A percentile compares a stretch with the other conserved stretches of the same genome.
These are phyloP conservation scores for Bremia lactucae DNA, from an alignment of 352 stramenopile genomes.

Conservation along the genomic window DNA sequence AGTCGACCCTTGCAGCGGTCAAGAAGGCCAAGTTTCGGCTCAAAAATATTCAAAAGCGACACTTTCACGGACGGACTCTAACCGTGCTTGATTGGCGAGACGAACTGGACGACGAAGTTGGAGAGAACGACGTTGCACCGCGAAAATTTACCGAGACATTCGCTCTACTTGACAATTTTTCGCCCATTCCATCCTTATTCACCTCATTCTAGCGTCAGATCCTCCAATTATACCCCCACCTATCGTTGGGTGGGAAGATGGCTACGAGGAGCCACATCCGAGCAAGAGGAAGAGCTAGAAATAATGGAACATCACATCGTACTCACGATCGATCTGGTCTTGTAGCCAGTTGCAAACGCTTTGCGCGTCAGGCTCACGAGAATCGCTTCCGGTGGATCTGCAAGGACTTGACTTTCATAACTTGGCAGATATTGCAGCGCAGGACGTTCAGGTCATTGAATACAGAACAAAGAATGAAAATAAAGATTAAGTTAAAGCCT, in stretches of 20 bases:
- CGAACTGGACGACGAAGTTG: conserved; percentile 20
- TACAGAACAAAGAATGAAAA: too few relatives aligned
- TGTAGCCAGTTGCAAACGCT: too few relatives aligned
- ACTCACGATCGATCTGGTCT: too few relatives aligned
- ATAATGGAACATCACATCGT: too few relatives aligned
- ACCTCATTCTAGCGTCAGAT: conserved; percentile 52
- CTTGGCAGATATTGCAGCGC: too few relatives aligned
- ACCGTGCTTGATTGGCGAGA: conserved; percentile 57
- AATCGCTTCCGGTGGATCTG: too few relatives aligned
- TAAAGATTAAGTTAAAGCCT: too few relatives aligned
- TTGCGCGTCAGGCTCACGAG: too few relatives aligned
- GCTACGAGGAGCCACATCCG: conserved; percentile 35
- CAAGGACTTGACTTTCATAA: too few relatives aligned
- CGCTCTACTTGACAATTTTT: conserved; percentile 50
- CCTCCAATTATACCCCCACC: conserved; percentile 39
- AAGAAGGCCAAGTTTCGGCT: conserved; percentile 9
- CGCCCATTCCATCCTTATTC: conserved; percentile 51
- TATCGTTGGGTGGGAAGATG: conserved; percentile 56
- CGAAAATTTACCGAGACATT: conserved; percentile 41
- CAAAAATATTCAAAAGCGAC: conserved; percentile 30
- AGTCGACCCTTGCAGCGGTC: conserved; percentile 23
- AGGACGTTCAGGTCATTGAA: too few relatives aligned
- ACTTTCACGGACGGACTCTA: conserved; percentile 20
- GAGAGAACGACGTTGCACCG: not conserved
- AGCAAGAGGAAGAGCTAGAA: too few relatives aligned